Base-by-base conservation (phyloP, 2,329 filamentous ascomycete genomes). In the Diaporthe citri region DNA sequence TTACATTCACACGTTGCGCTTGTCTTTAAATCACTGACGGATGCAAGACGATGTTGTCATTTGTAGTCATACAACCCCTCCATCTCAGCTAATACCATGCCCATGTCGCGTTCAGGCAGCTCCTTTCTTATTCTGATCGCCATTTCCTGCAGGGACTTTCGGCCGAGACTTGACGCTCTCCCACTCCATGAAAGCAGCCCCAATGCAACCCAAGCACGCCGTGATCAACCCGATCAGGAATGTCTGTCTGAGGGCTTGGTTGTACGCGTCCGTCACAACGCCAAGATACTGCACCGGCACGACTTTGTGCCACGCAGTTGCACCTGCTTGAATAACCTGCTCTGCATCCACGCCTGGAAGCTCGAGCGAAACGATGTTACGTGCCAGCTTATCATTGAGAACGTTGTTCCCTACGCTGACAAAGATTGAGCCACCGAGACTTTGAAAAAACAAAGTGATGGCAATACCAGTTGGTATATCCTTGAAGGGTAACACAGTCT, bases 341-440 rank as follows among this genome's bases (percentile, higher is more conserved):
- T 36, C 67, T 22, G 25, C 51, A 6, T 31, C 39, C 4, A 70
- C 51, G 7, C 36, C 39, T 56, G 25, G 51, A 10, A 70, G 51
- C 15, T 15, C 39, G n/a, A 70, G 28, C 2, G 51, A 51, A 4
- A 25, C 31, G n/a, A 70, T 57, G 55, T 70, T 34, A 6, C 17
- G 25, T 9, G 36, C 51, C 0, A 87, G 80, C 43, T 82, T 79
- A 72, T 82, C 84, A 71, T 83, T 82, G 51, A 87, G 84, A 4
- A 86, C 80, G 57, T 81, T 85, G 77, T 87, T 86, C 7, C 84
- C 86, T 39, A 86, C 83, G 6, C 85, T 85, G n/a, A 87, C 83
- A 76, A 87, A 87, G 13, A 87, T 77, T 2, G 86, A 85, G n/a
- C 85, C 86, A 8, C 85, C 66, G 8, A 57, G 39, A 10, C 51